A percentile compares a stretch with the other conserved stretches of the same genome.
Conservation (phyloP, 2,329 filamentous ascomycete genomes). For the Aspergillus melleus region DNA sequence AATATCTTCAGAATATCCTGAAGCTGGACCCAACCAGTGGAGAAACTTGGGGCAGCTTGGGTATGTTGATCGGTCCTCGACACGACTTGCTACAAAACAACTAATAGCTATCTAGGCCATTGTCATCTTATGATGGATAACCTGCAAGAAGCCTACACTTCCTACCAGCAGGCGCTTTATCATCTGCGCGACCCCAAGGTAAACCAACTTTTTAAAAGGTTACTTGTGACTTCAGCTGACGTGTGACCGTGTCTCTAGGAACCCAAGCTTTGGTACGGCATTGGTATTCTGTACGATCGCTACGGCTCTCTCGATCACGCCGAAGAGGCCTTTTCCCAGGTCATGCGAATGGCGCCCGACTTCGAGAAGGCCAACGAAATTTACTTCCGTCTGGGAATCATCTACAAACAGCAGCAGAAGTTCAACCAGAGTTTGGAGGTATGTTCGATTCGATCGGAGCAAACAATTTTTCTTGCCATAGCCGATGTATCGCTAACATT, state of each 20-base stretch:
- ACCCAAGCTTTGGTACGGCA: constrained; percentile 97
- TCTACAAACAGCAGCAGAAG: constrained; percentile 98
- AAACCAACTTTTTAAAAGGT: constrained; percentile 26
- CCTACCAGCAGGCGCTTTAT: constrained; percentile 93
- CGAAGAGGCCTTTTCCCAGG: constrained; percentile 96
- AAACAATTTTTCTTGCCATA: neutral
- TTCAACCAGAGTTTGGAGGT: constrained; percentile 90
- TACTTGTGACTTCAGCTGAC: neutral
- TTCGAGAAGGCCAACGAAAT: constrained; percentile 99
- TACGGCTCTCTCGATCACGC: constrained; percentile 97
- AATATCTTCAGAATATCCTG: constrained; percentile 86
- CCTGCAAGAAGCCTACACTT: constrained; percentile 91
- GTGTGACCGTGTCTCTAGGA: constrained; percentile 57
- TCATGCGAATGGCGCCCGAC: constrained; percentile 97
- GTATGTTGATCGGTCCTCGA: constrained; percentile 50
- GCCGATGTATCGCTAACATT: constrained; percentile 5
- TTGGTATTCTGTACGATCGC: constrained; percentile 93
- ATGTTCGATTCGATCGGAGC: constrained; percentile 18
- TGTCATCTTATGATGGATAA: constrained; percentile 99
- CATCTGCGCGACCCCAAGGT: constrained; percentile 93
- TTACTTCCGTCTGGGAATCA: constrained; percentile 98
- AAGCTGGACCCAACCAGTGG: constrained; percentile 88
- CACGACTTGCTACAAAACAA: neutral
- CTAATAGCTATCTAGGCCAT: constrained; percentile 63
- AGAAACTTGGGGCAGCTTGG: constrained; percentile 94